Evolutionary conservation across 129 eudicot genomes (phyloP), one percentile per base, ranked within the genome.

Genomic region (Flaveria sonorensis): DNA sequence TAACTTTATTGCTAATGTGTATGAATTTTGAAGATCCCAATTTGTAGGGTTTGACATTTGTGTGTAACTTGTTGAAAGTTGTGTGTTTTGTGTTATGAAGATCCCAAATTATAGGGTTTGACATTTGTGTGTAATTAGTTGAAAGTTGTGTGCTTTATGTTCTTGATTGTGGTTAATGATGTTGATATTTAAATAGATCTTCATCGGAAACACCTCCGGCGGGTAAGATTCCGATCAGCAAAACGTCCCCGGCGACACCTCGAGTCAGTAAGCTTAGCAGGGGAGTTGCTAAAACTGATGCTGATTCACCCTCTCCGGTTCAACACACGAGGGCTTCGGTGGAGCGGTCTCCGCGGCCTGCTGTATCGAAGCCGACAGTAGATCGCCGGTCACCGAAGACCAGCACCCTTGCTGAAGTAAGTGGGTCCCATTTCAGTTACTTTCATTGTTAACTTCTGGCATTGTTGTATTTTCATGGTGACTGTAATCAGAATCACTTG

Each of bases 241-340:
- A 88, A 87, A 83, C 88, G 70, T 75, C 96, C 52, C 88, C 89
- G 16, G 91, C 96, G 53, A 87, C 96, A 48, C 92, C 96, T 14
- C 85, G 90, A 73, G 86, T 83, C 32, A 81, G 84, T 74, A 93
- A 81, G 70, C 23, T 81, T 18, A 66, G 84, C 72, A 80, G 91
- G 74, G 90, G 87, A 81, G 76, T 55, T 21, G 63, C 83, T 6
- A 90, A 90, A 84, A 74, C 96, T 1, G 88, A 89, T 74, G 80
- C 92, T 10, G 88, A 88, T 81, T 87, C 96, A 0, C 82, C 88
- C 32, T 86, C 98, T 59, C 92, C 98, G 68, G 71, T 81, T 19
- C 40, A 36, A 67, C 83, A 70, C 62, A 71, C 92, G 0, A 88
- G 97, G 48, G 62, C 81, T 19, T 83, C 98, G 0, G 83, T 76